phyloP scores from a whole-genome alignment of 331 rosid species.

The Acacia concinna region DNA sequence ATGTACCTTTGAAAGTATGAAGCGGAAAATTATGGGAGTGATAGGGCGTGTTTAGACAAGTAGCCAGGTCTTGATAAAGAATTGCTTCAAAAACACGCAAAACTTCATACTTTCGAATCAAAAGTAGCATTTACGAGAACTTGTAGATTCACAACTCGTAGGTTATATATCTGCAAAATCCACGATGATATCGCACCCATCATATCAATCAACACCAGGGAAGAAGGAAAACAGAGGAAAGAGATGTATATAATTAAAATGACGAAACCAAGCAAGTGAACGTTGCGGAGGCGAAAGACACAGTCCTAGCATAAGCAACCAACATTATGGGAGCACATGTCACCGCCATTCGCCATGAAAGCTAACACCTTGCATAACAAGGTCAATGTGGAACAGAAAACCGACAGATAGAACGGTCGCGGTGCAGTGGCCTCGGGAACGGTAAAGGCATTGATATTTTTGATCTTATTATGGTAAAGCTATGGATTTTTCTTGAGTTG shows the following conservation, averaged over 20 bases:
- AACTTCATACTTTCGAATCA: not conserved
- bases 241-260: not conserved
- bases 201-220: not conserved
- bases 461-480: not conserved
- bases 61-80: not conserved
- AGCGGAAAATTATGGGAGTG: not conserved
- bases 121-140: not conserved
- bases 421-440: not conserved
- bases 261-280: constrained; percentile 24
- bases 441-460: not conserved
- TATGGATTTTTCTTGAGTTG: not conserved
- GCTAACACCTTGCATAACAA: not conserved
- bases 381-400: not conserved
- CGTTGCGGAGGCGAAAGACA: constrained; percentile 23
- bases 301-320: constrained; percentile 48
- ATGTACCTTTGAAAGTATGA: not conserved
- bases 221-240: not conserved
- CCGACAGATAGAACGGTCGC: not conserved
- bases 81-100: not conserved
- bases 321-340: constrained; percentile 20
- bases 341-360: constrained; percentile 43
- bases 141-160: not conserved
- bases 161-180: not conserved
- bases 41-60: not conserved
- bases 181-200: not conserved